These are phyloP conservation scores for Pythium coloratum DNA, from an alignment of 352 stramenopile species.

Conservation along the genomic window DNA sequence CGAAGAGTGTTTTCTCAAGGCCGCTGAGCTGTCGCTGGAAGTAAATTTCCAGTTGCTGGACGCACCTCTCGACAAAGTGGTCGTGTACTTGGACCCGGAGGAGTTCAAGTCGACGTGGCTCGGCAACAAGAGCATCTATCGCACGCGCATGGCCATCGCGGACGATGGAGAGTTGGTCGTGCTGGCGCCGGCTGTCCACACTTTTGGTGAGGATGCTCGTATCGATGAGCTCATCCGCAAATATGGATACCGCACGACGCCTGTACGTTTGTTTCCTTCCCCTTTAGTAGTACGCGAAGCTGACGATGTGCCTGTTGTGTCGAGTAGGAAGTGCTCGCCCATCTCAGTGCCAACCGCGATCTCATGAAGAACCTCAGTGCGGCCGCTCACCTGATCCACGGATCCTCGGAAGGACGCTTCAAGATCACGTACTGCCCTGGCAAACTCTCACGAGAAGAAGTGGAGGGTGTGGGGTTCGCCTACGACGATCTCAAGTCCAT, in stretches of 20 bases:
- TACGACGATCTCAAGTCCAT: constrained; percentile 90
- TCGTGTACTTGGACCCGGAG: constrained; percentile 95
- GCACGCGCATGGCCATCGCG: constrained; percentile 96
- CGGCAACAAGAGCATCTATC: constrained; percentile 98
- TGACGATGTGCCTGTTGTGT: background rate
- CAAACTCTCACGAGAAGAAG: constrained; percentile 90
- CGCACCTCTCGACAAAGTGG: constrained; percentile 89
- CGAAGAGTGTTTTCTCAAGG: constrained; percentile 94
- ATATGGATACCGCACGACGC: constrained; percentile 96
- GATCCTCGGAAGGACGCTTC: constrained; percentile 97
- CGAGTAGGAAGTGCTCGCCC: constrained; percentile 87
- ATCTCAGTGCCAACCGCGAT: constrained; percentile 91
- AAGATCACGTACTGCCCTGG: constrained; percentile 93
- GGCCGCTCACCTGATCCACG: constrained; percentile 96
- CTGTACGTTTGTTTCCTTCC: constrained; percentile 40
- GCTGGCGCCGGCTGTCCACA: constrained; percentile 91
- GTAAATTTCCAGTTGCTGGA: constrained; percentile 97
- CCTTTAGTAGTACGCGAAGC: background rate
- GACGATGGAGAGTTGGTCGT: constrained; percentile 95
- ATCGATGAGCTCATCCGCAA: constrained; percentile 97
- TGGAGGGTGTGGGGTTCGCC: constrained; percentile 93
- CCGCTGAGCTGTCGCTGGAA: constrained; percentile 92
- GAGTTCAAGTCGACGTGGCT: constrained; percentile 99
- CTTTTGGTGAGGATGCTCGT: constrained; percentile 93
- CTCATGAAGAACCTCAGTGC: constrained; percentile 95